Evolutionary conservation across 352 stramenopile genomes (phyloP).

Genomic region (Pythium aquatile): DNA sequence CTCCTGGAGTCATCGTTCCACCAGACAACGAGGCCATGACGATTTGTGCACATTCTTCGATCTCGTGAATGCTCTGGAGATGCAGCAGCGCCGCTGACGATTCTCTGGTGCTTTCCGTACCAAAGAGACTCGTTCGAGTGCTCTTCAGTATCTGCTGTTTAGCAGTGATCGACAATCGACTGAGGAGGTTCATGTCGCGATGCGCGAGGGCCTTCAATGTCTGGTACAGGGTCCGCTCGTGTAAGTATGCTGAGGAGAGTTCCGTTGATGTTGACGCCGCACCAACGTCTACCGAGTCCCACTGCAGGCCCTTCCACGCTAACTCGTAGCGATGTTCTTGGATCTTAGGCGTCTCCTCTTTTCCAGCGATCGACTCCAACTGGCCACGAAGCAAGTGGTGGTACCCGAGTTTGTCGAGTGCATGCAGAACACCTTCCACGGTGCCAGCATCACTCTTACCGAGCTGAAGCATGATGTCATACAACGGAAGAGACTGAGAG

Average conservation of each 20-base stretch:
- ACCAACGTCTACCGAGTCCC: constrained; percentile 39
- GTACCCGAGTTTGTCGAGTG: constrained; percentile 68
- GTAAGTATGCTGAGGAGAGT: constrained; percentile 30
- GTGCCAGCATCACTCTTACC: constrained; percentile 9
- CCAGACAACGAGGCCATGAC: not conserved
- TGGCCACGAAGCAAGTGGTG: constrained; percentile 68
- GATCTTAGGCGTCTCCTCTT: constrained; percentile 19
- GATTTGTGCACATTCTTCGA: constrained; percentile 43
- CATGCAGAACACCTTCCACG: constrained; percentile 53
- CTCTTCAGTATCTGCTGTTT: constrained; percentile 56
- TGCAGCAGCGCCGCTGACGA: constrained; percentile 50
- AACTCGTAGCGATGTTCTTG: constrained; percentile 72
- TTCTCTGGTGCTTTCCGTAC: constrained; percentile 67
- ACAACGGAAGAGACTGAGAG: constrained; percentile 62
- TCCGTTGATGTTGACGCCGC: not conserved
- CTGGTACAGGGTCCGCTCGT: constrained; percentile 59
- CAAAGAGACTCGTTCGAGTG: constrained; percentile 58
- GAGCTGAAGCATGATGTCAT: constrained; percentile 70
- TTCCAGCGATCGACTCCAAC: constrained; percentile 32
- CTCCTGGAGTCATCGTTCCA: not conserved
- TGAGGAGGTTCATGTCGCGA: constrained; percentile 41
- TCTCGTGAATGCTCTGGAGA: constrained; percentile 59
- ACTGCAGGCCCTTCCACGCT: constrained; percentile 80
- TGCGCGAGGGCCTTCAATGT: constrained; percentile 60
- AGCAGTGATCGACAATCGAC: constrained; percentile 30